Evolutionary conservation across 2,329 filamentous ascomycete species (phyloP), one percentile per base, ranked within the genome.

Genomic region (Aspergillus sp.): DNA sequence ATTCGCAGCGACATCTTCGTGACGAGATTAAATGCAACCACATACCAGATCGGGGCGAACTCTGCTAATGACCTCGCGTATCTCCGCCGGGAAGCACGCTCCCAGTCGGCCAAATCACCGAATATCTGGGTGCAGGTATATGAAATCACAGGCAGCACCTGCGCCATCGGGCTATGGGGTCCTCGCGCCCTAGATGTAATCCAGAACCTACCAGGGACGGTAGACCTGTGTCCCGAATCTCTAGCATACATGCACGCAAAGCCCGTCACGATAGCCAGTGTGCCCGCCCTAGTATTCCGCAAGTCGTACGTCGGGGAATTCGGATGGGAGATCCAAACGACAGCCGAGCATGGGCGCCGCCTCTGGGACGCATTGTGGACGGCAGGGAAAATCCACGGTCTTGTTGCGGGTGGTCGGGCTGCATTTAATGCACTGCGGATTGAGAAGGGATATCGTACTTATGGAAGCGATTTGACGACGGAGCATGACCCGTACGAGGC

Each of bases 261-360:
- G 71, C 73, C 71, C 17, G 76, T 77, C 0, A 76, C 68, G 55
- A 76, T 88, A 48, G 76, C 74, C 7, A 82, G 84, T 0, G 78
- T 88, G 13, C 85, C 85, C 0, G 83, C 85, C 3, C 81, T 76
- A 0, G 78, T 77, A 0, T 78, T 85, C 64, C 77, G 83, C 3
- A 76, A 85, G 38, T 87, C 85, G 0, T 85, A 83, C 50, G 82
- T 88, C 4, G 85, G 85, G 5, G 85, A 88, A 62, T 71, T 77
- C 0, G 85, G 85, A 1, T 88, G 84, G 83, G 85, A 88, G 65
- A 78, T 88, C 18, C 83, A 85, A 58, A 78, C 84, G 1, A 85
- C 76, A 34, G 81, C 85, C 0, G 85, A 87, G 24, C 79, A 82
- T 41, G 85, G 85, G 0, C 78, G 78, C 12, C 73, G 78, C 1